These are phyloP conservation scores for Plectranthus barbatus DNA, from an alignment of 257 asterid genomes.

Conservation along the genomic window DNA sequence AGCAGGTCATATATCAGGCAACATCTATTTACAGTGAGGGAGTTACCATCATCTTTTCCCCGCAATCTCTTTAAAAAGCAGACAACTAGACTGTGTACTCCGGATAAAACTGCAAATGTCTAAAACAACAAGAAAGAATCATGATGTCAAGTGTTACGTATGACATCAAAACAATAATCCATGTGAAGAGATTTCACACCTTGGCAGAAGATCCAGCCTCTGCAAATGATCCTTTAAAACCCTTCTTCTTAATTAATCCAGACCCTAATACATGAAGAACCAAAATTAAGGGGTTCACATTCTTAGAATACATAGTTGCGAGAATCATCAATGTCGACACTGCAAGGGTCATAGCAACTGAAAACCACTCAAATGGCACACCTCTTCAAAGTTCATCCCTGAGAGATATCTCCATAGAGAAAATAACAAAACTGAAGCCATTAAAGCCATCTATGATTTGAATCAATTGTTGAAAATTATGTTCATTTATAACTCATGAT, in stretches of 20 bases:
- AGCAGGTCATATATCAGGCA: neutral
- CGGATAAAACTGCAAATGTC: constrained; percentile 88
- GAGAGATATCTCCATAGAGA: no score
- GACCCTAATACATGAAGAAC: constrained; percentile 38
- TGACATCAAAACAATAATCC: neutral
- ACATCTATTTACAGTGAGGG: neutral
- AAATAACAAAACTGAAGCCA: no score
- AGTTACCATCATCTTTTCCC: constrained; percentile 86
- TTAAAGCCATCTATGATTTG: no score
- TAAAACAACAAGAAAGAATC: constrained; percentile 11
- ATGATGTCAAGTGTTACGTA: neutral
- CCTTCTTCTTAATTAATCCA: constrained; percentile 68
- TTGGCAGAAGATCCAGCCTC: constrained; percentile 86
- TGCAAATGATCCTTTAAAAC: constrained; percentile 64
- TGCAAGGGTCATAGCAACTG: no score
- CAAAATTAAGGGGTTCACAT: neutral
- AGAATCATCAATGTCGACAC: neutral
- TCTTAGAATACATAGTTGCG: neutral
- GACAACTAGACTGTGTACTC: constrained; percentile 82
- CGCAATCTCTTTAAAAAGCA: constrained; percentile 78
- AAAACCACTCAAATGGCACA: no score
- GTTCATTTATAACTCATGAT: no score
- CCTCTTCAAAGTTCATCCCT: no score
- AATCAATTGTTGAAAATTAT: no score
- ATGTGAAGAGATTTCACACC: constrained; percentile 29